These are phyloP conservation scores for Tilletia setariae DNA, from an alignment of 1,284 basidiomycete genomes.

Conservation along the genomic window DNA sequence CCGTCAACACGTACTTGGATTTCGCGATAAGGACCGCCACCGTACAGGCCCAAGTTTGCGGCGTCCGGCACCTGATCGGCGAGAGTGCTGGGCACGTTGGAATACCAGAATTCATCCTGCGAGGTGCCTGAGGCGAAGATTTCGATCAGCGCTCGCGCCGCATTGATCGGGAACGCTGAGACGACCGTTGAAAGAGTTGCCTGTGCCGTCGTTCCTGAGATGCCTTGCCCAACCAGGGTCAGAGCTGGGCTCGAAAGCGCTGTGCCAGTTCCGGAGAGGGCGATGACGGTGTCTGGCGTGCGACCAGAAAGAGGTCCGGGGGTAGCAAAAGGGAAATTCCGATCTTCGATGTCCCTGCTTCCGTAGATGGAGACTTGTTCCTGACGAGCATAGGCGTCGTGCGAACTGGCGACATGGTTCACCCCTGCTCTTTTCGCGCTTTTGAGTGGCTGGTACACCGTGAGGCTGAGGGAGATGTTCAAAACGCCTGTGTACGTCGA, in stretches of 20 bases:
- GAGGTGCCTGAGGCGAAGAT: constrained; percentile 36
- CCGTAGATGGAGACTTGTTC: not conserved
- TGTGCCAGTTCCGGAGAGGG: constrained; percentile 27
- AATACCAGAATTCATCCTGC: constrained; percentile 61
- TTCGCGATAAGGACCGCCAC: constrained; percentile 66
- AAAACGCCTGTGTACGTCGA: constrained; percentile 32
- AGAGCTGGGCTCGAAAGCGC: constrained; percentile 28
- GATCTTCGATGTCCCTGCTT: not conserved
- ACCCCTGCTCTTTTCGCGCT: not conserved
- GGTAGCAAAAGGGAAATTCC: not conserved
- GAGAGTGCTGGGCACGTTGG: constrained; percentile 66
- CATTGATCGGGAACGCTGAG: constrained; percentile 26
- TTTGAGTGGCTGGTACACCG: constrained; percentile 16
- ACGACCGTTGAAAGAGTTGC: constrained; percentile 16
- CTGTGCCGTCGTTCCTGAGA: not conserved
- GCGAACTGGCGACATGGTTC: not conserved
- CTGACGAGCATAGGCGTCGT: not conserved
- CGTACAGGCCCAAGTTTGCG: constrained; percentile 58
- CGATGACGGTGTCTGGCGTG: constrained; percentile 24
- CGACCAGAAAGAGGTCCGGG: constrained; percentile 18
- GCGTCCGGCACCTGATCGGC: constrained; percentile 61
- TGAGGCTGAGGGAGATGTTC: constrained; percentile 23
- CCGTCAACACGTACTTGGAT: constrained; percentile 73
- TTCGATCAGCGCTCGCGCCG: constrained; percentile 34
- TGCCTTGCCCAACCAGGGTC: constrained; percentile 24